Conservation (phyloP, 2,329 filamentous ascomycete genomes). For the Ophiosphaerella korrae region DNA sequence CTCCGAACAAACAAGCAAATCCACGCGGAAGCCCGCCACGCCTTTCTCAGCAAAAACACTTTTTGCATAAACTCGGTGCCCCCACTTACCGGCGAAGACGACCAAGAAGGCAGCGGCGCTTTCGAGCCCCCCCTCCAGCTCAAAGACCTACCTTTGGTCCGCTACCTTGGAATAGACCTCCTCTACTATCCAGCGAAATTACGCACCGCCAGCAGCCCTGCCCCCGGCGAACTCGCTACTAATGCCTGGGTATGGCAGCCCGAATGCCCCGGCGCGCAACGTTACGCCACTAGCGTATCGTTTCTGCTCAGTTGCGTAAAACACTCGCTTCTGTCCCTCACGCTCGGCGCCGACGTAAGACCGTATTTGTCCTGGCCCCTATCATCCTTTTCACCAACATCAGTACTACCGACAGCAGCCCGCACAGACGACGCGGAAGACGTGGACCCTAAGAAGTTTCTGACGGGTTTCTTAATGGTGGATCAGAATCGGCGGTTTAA, state of each 20-base stretch:
- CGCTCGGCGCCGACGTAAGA: conserved; percentile 19
- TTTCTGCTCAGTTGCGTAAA: conserved; percentile 18
- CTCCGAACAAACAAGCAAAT: conserved; percentile 47
- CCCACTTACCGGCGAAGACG: conserved; percentile 1
- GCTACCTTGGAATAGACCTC: conserved; percentile 35
- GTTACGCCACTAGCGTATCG: conserved; percentile 27
- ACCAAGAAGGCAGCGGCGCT: conserved; percentile 14
- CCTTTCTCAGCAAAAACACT: conserved; percentile 50
- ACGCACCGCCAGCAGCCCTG: not conserved
- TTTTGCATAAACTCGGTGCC: conserved; percentile 37
- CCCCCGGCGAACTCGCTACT: not conserved
- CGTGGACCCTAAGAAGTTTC: conserved; percentile 22
- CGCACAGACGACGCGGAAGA: not conserved
- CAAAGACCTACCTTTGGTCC: conserved; percentile 23
- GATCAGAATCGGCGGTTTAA: conserved; percentile 24
- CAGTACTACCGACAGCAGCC: too few species aligned
- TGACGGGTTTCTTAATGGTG: conserved; percentile 32
- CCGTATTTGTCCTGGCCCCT: conserved; percentile 5
- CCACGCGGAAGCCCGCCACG: conserved; percentile 48
- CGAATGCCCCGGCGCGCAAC: conserved; percentile 19
- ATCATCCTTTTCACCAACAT: too few species aligned
- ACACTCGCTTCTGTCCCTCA: conserved; percentile 13
- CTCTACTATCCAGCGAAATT: conserved; percentile 26
- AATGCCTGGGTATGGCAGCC: conserved; percentile 20
- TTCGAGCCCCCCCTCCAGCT: conserved; percentile 37